Evolutionary conservation across 2,329 filamentous ascomycete species (phyloP).

Genomic region (Sporothrix dimorphospora): DNA sequence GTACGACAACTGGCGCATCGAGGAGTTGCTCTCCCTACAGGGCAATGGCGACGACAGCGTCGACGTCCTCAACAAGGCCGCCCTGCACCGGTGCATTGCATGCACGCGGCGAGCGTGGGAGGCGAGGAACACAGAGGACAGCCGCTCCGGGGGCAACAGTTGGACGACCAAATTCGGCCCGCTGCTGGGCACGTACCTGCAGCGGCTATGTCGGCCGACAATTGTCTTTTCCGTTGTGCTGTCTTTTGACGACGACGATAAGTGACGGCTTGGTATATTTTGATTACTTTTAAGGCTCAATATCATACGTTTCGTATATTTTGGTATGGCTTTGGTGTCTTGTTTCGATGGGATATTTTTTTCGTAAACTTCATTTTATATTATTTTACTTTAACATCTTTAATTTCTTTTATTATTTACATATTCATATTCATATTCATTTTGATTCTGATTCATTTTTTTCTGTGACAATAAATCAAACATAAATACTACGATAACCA

Average conservation of each 20-base stretch:
- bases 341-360: too few species aligned
- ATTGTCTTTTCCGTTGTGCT: conserved; percentile 32
- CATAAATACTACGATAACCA: background rate
- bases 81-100: conserved; percentile 29
- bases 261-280: background rate
- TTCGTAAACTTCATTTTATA: too few species aligned
- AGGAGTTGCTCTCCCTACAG: conserved; percentile 32
- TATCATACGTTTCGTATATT: too few species aligned
- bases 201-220: conserved; percentile 28
- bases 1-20: conserved; percentile 33
- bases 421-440: background rate
- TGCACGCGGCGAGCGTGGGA: conserved; percentile 32
- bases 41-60: background rate
- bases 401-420: too few species aligned
- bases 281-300: background rate
- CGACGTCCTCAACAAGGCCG: conserved; percentile 30
- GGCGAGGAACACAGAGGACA: background rate
- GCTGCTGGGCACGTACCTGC: conserved; percentile 24
- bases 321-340: too few species aligned
- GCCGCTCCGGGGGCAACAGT: background rate
- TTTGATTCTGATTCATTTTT: background rate
- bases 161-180: conserved; percentile 25
- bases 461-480: background rate
- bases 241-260: conserved; percentile 7
- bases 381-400: too few species aligned